Evolutionary conservation across 2,329 filamentous ascomycete species (phyloP).

Genomic region (Phoma sp.): DNA sequence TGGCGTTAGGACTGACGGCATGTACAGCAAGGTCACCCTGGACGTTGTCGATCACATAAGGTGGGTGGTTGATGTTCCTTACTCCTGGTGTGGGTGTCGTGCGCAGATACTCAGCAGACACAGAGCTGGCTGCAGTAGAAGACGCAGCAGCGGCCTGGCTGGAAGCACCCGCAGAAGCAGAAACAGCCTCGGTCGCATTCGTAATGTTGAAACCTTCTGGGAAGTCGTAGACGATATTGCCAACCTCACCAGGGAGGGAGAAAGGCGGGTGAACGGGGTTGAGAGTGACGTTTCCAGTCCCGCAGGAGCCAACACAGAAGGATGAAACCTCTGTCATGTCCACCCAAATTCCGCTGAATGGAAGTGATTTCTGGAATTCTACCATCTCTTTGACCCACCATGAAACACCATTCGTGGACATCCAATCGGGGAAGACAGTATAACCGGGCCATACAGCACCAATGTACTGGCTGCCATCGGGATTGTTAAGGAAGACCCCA

Average conservation of each 20-base stretch:
- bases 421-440: slow-evolving; percentile 67
- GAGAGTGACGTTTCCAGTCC: slow-evolving; percentile 66
- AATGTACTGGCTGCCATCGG: slow-evolving; percentile 62
- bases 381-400: slow-evolving; percentile 65
- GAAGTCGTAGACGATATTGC: slow-evolving; percentile 65
- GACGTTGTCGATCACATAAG: slow-evolving; percentile 77
- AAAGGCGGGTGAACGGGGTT: slow-evolving; percentile 75
- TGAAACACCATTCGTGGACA: slow-evolving; percentile 63
- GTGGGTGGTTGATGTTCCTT: slow-evolving; percentile 74
- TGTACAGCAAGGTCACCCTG: slow-evolving; percentile 75
- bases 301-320: slow-evolving; percentile 76
- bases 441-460: slow-evolving; percentile 65
- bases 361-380: slow-evolving; percentile 59
- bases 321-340: slow-evolving; percentile 68
- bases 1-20: slow-evolving; percentile 78
- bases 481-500: slow-evolving; percentile 60
- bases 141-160: slow-evolving; percentile 56
- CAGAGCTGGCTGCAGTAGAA: slow-evolving; percentile 31
- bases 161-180: slow-evolving; percentile 61
- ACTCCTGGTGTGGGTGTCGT: slow-evolving; percentile 67
- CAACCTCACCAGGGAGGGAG: slow-evolving; percentile 67
- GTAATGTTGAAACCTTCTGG: slow-evolving; percentile 74
- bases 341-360: slow-evolving; percentile 64
- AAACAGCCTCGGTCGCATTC: slow-evolving; percentile 70
- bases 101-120: slow-evolving; percentile 57